Evolutionary conservation across 768 basidiomycete genomes (phyloP).

Genomic region (Megacollybia marginata): DNA sequence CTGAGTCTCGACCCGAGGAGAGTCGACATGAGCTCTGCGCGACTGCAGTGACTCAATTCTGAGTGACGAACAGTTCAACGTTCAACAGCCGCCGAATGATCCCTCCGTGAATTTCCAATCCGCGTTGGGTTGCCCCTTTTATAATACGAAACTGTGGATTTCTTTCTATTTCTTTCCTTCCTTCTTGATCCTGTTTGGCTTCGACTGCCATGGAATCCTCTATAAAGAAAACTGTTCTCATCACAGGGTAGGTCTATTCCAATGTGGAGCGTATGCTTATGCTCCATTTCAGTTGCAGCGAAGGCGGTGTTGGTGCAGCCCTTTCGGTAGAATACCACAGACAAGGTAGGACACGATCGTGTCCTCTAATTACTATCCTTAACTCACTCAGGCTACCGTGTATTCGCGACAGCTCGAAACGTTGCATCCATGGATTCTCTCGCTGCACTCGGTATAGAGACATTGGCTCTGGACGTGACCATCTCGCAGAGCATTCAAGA

Average conservation of each 20-base stretch:
- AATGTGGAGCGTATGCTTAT: no score
- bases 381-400: constrained; percentile 11
- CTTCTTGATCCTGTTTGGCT: no score
- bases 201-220: no score
- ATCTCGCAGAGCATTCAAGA: constrained; percentile 5
- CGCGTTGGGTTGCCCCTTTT: no score
- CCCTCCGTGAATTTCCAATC: no score
- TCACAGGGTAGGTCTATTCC: constrained; percentile 1
- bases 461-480: constrained; percentile 20
- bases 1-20: no score
- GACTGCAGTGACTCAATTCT: no score
- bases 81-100: no score
- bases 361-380: background rate
- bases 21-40: no score
- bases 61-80: no score
- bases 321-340: constrained; percentile 13
- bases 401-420: constrained; percentile 19
- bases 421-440: constrained; percentile 14
- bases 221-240: background rate
- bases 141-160: no score
- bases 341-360: constrained; percentile 2
- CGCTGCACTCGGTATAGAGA: constrained; percentile 8
- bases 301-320: constrained; percentile 16
- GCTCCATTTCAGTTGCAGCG: constrained; percentile 4
- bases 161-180: no score